Percentiles rank a stretch among this genome's conserved stretches.
These are phyloP conservation scores for Hyaloscypha variabilis DNA, from an alignment of 495 filamentous ascomycete genomes.

Conservation along the genomic window DNA sequence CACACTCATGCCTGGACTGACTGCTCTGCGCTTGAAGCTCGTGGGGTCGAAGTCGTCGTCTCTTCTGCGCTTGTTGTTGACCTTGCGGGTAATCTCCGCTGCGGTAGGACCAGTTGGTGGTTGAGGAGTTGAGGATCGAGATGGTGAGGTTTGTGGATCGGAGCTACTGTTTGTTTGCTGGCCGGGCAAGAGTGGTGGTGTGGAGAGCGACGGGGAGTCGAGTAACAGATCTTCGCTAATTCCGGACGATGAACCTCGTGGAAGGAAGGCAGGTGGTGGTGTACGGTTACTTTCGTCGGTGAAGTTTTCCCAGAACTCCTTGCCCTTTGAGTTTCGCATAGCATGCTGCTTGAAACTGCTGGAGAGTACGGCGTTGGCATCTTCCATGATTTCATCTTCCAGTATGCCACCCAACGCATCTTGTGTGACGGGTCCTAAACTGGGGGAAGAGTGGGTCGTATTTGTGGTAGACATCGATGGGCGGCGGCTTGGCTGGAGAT, in stretches of 20 bases:
- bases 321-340: constrained; percentile 67
- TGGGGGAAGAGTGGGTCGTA: constrained; percentile 57
- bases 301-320: constrained; percentile 80
- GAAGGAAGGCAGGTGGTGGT: constrained; percentile 48
- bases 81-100: constrained; percentile 66
- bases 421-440: constrained; percentile 37
- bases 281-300: constrained; percentile 52
- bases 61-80: constrained; percentile 75
- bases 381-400: constrained; percentile 63
- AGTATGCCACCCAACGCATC: constrained; percentile 59
- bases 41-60: constrained; percentile 92
- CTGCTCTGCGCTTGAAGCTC: constrained; percentile 89
- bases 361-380: constrained; percentile 49
- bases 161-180: constrained; percentile 21
- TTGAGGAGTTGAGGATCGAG: constrained; percentile 40
- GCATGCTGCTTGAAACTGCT: constrained; percentile 75
- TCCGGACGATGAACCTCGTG: constrained; percentile 26
- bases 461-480: constrained; percentile 40
- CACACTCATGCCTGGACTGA: constrained; percentile 89
- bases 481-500: constrained; percentile 39
- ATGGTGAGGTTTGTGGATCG: constrained; percentile 43
- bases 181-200: constrained; percentile 19
- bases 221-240: constrained; percentile 69
- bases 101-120: constrained; percentile 46
- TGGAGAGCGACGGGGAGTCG: constrained; percentile 59